Percentiles rank a stretch among this genome's conserved stretches.
These are phyloP conservation scores for Gossypioides kirkii DNA, from an alignment of 345 rosid genomes.

Conservation along the genomic window DNA sequence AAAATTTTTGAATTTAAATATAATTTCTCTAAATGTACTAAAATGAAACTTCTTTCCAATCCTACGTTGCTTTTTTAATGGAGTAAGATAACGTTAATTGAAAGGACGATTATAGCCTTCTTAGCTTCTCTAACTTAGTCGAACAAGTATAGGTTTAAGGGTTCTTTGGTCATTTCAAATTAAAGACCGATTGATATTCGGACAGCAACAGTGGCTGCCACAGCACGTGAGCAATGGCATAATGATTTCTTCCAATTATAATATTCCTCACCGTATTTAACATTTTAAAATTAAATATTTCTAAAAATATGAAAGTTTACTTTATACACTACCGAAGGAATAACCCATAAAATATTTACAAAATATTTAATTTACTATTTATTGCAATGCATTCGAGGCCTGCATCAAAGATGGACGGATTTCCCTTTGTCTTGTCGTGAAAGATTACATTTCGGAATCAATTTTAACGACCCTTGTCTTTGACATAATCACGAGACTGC, in stretches of 20 bases:
- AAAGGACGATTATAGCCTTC: background rate
- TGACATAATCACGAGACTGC: background rate
- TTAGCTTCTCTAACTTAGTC: background rate
- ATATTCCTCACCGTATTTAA: background rate
- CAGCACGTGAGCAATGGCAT: slow-evolving; percentile 10
- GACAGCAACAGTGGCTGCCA: background rate
- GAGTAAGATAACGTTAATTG: background rate
- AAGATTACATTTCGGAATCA: background rate
- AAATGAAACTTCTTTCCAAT: background rate
- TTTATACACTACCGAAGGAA: too few relatives aligned
- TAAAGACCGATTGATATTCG: background rate
- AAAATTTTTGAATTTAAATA: too few relatives aligned
- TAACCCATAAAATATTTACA: too few relatives aligned
- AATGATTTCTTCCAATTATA: background rate
- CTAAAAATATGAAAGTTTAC: too few relatives aligned
- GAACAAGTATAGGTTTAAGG: background rate
- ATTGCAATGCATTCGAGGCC: background rate
- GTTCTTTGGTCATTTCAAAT: background rate
- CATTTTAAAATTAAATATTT: too few relatives aligned
- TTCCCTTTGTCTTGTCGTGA: slow-evolving; percentile 15
- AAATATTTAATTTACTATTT: background rate
- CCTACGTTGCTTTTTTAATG: background rate
- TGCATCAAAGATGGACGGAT: slow-evolving; percentile 11
- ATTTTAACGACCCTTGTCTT: background rate
- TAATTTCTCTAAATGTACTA: too few relatives aligned